Evolutionary conservation across 441 rosid genomes (phyloP).

Genomic region (Adansonia grandidieri): DNA sequence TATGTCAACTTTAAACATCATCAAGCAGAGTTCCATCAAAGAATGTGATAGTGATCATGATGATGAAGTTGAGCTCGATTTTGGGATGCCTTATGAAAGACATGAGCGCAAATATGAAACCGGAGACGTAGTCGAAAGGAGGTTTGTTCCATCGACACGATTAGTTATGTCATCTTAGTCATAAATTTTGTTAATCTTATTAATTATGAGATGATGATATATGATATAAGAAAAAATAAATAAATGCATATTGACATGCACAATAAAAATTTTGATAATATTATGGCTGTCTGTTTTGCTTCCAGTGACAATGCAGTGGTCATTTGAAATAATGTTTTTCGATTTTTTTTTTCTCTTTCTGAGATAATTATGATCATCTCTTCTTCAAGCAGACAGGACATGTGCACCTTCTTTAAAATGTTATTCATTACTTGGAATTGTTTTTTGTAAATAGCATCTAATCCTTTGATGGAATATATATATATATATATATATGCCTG

Average conservation of each 20-base stretch:
- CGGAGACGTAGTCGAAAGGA: constrained; percentile 50
- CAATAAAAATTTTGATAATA: not conserved
- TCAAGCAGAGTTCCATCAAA: constrained; percentile 38
- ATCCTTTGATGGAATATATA: no score
- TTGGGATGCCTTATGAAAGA: constrained; percentile 46
- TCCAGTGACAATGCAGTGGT: not conserved
- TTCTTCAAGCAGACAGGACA: no score
- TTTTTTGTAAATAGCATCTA: no score
- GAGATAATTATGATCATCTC: no score
- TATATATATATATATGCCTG: no score
- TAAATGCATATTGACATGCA: constrained; percentile 6
- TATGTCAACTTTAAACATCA: constrained; percentile 41
- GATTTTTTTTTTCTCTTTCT: no score
- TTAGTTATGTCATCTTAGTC: constrained; percentile 61
- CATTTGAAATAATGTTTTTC: constrained; percentile 1
- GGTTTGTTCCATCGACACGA: constrained; percentile 57
- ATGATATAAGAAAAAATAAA: not conserved
- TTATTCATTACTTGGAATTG: no score
- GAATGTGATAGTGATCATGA: constrained; percentile 45
- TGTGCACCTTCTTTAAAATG: no score
- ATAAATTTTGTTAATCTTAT: not conserved
- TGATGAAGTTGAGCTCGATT: constrained; percentile 45
- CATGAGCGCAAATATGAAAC: constrained; percentile 55
- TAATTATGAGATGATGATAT: not conserved
- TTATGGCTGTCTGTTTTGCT: not conserved